A percentile compares a stretch with the other conserved stretches of the same genome.
Conservation (phyloP, 2,329 filamentous ascomycete genomes). For the Orbilia quercus region DNA sequence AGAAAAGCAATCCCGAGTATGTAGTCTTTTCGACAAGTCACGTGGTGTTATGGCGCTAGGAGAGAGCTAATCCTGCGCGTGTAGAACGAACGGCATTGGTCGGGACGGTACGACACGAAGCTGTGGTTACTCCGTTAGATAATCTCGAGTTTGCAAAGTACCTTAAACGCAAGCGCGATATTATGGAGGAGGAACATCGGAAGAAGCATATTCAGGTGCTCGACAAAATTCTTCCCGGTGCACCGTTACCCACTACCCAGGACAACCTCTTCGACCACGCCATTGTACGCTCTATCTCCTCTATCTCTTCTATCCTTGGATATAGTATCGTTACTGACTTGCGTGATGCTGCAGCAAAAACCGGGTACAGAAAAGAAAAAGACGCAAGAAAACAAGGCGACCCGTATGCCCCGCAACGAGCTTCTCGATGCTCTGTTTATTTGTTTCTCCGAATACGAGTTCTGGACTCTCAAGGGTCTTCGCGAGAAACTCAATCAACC, state of each 20-base stretch:
- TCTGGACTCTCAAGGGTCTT: constrained; percentile 92
- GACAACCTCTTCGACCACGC: constrained; percentile 36
- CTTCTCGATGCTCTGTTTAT: constrained; percentile 85
- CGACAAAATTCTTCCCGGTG: constrained; percentile 67
- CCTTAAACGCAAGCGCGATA: constrained; percentile 62
- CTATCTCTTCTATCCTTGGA: constrained; percentile 1
- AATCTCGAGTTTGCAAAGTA: constrained; percentile 65
- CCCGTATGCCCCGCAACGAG: constrained; percentile 88
- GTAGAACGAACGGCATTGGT: constrained; percentile 81
- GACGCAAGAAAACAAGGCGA: constrained; percentile 81
- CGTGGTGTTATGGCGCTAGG: not conserved
- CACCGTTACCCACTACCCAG: constrained; percentile 60
- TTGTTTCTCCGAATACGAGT: constrained; percentile 85
- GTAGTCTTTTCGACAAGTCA: constrained; percentile 61
- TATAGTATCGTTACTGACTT: constrained; percentile 13
- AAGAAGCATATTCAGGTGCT: constrained; percentile 68
- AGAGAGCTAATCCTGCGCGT: not conserved
- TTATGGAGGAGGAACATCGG: constrained; percentile 66
- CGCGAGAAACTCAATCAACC: constrained; percentile 83
- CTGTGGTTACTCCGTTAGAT: constrained; percentile 60
- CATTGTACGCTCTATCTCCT: constrained; percentile 6
- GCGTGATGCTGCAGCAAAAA: constrained; percentile 66
- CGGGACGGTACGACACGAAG: constrained; percentile 78
- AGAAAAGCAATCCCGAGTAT: constrained; percentile 79
- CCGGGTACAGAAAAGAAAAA: constrained; percentile 69